Base-by-base conservation (phyloP, 2,329 filamentous ascomycete species). In the Ceratocystiopsis brevicomis region DNA sequence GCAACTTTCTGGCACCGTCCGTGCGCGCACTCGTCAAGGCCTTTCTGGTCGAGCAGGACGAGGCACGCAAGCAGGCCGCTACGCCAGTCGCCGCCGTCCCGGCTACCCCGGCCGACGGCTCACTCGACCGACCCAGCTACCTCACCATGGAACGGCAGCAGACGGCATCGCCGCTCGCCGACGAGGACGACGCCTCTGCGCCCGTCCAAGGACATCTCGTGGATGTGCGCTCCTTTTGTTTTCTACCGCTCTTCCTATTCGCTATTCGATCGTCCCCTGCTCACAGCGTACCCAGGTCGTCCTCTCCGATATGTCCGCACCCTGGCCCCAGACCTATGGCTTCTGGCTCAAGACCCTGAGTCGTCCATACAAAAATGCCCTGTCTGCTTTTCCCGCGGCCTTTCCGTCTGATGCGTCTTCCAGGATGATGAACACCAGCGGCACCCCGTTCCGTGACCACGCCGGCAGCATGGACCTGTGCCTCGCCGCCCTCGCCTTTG, bases 401-500 rank as follows among this genome's bases (percentile, higher is more conserved):
- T 30, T 9, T 9, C 10, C 25, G 6, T 30, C 25, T 30, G 25
- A 30, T 30, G 25, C 25, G 25, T 30, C 25, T 30, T 61, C 65
- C 71, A 98, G 90, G 90, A 81, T 98, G 80, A 94, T 95, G 86
- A 98, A 98, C 63, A 95, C 88, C 53, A 94, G 82, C 63, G 90
- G 90, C 45, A 81, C 84, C 54, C 62, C 63, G 17, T 90, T 93
- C 57, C 76, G 78, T 50, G 90, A 98, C 61, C 90, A 98, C 61
- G 79, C 77, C 11, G 83, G 84, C 30, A 95, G 86, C 62, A 96
- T 98, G 84, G 86, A 95, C 57, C 76, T 98, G 37, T 98, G 90
- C 60, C 65, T 71, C 49, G 84, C 88, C 19, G 90, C 90, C 4
- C 66, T 98, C 38, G 68, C 70, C 14, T 98, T 98, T 61, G 78